phyloP scores from a whole-genome alignment of 768 basidiomycete genomes.

The Fibroporia radiculosa region DNA sequence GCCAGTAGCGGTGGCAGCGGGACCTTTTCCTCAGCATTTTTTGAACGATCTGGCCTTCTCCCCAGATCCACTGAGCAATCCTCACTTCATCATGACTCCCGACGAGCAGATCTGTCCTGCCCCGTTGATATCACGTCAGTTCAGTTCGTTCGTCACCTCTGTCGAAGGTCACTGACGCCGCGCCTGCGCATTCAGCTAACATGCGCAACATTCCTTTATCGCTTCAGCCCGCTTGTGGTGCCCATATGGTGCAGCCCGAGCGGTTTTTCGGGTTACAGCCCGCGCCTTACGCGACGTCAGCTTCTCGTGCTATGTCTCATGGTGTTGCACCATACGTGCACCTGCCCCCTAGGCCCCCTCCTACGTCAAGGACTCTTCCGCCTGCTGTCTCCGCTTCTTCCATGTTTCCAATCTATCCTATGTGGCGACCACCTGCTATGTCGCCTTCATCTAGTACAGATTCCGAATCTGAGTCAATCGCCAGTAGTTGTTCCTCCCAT shows the following conservation, averaged over 20 bases:
- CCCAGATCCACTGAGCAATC: slow-evolving; percentile 24
- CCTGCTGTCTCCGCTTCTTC: slow-evolving; percentile 9
- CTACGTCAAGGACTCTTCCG: slow-evolving; percentile 7
- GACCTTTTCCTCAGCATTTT: slow-evolving; percentile 8
- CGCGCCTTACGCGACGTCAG: slow-evolving; percentile 2
- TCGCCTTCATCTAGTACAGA: slow-evolving; percentile 10
- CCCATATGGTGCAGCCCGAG: background rate
- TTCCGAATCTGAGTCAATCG: slow-evolving; percentile 8
- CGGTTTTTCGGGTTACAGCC: slow-evolving; percentile 8
- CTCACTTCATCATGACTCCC: slow-evolving; percentile 22
- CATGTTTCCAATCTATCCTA: background rate
- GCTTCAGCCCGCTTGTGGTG: background rate
- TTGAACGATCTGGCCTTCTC: slow-evolving; percentile 28
- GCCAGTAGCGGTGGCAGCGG: too few relatives aligned
- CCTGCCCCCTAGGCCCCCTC: slow-evolving; percentile 8
- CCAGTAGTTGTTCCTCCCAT: slow-evolving; percentile 1
- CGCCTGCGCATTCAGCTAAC: background rate
- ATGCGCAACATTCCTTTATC: background rate
- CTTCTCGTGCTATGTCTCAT: background rate
- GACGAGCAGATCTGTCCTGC: slow-evolving; percentile 16
- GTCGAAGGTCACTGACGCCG: background rate
- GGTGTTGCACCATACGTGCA: slow-evolving; percentile 2
- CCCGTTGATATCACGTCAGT: slow-evolving; percentile 10
- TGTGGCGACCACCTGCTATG: slow-evolving; percentile 13
- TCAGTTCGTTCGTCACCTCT: slow-evolving; percentile 1